These are phyloP conservation scores for Acacia melanoxylon DNA, from an alignment of 306 rosid genomes.

Conservation along the genomic window DNA sequence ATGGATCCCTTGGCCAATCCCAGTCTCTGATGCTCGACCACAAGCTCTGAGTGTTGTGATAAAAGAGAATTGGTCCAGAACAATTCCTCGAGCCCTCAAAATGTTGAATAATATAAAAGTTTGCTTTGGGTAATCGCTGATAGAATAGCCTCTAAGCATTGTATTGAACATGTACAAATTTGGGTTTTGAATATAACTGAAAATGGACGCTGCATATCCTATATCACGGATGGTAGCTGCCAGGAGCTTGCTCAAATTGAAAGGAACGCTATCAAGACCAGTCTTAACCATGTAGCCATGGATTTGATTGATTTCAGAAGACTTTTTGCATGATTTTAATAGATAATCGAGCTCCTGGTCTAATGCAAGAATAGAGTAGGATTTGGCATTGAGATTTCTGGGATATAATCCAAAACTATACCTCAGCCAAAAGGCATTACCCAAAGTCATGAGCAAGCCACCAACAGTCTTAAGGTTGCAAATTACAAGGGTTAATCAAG, in stretches of 20 bases:
- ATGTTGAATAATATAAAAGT: conserved; percentile 58
- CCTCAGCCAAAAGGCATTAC: conserved; percentile 12
- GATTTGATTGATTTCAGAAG: conserved; percentile 48
- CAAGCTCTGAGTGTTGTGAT: conserved; percentile 54
- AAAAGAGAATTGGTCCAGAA: conserved; percentile 59
- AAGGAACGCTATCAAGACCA: conserved; percentile 47
- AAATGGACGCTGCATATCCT: conserved; percentile 64
- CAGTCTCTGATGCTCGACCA: conserved; percentile 43
- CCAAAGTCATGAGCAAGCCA: conserved; percentile 19
- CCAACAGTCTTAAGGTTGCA: background rate
- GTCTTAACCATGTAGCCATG: conserved; percentile 60
- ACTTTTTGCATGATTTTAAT: conserved; percentile 48
- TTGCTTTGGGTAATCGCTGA: conserved; percentile 40
- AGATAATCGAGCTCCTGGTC: conserved; percentile 30
- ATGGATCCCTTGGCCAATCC: conserved; percentile 63
- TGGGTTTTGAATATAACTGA: conserved; percentile 47
- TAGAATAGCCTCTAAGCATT: conserved; percentile 66
- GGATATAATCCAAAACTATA: conserved; percentile 11
- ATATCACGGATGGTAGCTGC: conserved; percentile 52
- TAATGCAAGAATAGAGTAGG: background rate
- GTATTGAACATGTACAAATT: conserved; percentile 73
- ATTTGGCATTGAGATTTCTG: background rate
- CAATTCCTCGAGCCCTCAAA: conserved; percentile 39
- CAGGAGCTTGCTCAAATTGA: conserved; percentile 64
- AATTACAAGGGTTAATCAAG: background rate